Conservation (phyloP, 2,329 filamentous ascomycete genomes). For the Stemphylium vesicarium region DNA sequence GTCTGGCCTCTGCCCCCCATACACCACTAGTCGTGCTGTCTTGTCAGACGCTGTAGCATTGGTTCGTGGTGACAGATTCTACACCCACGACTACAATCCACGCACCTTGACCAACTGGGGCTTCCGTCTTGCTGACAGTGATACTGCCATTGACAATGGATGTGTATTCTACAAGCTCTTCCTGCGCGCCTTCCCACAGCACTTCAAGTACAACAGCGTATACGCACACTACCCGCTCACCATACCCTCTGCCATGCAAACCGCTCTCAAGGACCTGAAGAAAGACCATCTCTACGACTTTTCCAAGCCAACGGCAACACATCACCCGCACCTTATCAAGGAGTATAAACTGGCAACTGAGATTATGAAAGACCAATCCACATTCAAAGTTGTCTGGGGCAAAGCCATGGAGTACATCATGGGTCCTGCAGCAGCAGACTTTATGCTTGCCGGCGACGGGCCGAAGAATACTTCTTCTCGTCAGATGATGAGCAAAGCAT, state of each 20-base stretch:
- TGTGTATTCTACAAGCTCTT: slow-evolving; percentile 87
- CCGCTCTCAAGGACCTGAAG: slow-evolving; percentile 71
- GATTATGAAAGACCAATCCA: slow-evolving; percentile 65
- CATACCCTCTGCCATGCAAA: slow-evolving; percentile 73
- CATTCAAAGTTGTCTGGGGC: slow-evolving; percentile 71
- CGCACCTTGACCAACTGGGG: slow-evolving; percentile 84
- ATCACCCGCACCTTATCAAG: slow-evolving; percentile 61
- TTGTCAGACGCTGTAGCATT: slow-evolving; percentile 80
- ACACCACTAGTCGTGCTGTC: slow-evolving; percentile 78
- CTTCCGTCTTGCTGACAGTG: slow-evolving; percentile 75
- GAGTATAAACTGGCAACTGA: slow-evolving; percentile 67
- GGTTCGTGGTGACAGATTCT: slow-evolving; percentile 78
- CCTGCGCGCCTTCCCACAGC: slow-evolving; percentile 77
- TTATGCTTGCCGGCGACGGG: slow-evolving; percentile 58
- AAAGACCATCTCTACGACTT: slow-evolving; percentile 74
- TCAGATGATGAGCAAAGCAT: slow-evolving; percentile 55
- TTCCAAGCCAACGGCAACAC: slow-evolving; percentile 61
- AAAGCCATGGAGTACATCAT: slow-evolving; percentile 69
- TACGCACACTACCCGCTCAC: slow-evolving; percentile 81
- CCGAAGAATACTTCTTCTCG: slow-evolving; percentile 41
- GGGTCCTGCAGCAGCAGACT: slow-evolving; percentile 61
- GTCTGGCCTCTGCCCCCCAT: slow-evolving; percentile 76
- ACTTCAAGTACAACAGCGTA: slow-evolving; percentile 78
- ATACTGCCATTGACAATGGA: slow-evolving; percentile 77
- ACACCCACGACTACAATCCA: slow-evolving; percentile 75